Percentiles rank a stretch among this genome's conserved stretches.
phyloP scores from a whole-genome alignment of 495 filamentous ascomycete species.

The Podospora australis region DNA sequence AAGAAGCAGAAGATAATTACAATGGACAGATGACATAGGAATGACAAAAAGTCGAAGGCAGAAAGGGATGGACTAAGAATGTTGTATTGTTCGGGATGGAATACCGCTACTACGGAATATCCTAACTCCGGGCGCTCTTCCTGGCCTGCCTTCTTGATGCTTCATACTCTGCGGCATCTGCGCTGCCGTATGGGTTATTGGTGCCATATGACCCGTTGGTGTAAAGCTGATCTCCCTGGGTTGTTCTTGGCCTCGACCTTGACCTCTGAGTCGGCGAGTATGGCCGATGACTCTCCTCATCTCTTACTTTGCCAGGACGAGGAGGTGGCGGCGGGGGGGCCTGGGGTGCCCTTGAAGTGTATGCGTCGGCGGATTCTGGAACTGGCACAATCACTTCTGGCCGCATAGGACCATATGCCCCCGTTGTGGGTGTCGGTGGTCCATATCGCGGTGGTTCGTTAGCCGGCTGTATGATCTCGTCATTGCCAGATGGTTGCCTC shows the following conservation, averaged over 20 bases:
- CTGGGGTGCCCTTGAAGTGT: constrained; percentile 13
- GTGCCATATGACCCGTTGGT: constrained; percentile 6
- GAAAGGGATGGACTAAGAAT: too few species aligned
- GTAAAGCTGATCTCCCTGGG: constrained; percentile 11
- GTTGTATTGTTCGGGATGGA: too few species aligned
- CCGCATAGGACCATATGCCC: background rate
- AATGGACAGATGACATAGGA: too few species aligned
- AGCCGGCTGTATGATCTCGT: background rate
- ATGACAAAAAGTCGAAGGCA: too few species aligned
- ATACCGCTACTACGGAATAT: too few species aligned
- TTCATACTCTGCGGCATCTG: constrained; percentile 15
- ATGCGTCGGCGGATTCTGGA: constrained; percentile 4
- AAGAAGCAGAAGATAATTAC: too few species aligned
- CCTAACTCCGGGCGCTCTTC: too few species aligned
- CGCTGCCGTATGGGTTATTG: constrained; percentile 10
- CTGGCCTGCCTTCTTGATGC: background rate
- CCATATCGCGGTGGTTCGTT: too few species aligned
- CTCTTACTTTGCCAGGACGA: constrained; percentile 24
- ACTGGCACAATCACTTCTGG: background rate
- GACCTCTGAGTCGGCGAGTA: constrained; percentile 9
- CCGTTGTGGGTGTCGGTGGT: background rate
- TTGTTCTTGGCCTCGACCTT: background rate
- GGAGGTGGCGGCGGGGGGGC: constrained; percentile 21
- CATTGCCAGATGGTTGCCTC: background rate
- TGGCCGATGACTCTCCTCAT: background rate